Base-by-base conservation (phyloP, 2,329 filamentous ascomycete species). In the Stemphylium vesicarium region DNA sequence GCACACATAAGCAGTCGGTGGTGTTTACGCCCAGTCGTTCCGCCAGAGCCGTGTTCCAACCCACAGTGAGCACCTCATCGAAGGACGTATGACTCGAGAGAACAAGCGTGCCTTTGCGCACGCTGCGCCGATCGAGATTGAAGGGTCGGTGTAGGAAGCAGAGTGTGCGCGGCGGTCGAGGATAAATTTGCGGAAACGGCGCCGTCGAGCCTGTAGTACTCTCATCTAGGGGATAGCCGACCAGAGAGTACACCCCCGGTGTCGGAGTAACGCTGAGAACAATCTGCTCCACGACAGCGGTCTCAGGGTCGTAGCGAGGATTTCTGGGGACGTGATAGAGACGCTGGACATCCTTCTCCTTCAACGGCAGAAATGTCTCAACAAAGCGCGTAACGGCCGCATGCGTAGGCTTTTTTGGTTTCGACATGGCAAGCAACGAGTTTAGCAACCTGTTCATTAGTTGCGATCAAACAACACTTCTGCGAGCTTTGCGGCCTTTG, bases 11-110 rank as follows among this genome's bases (percentile, higher is more conserved):
- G 35, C 68, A 68, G 22, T 65, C 56, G 0, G 38, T 43, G 3
- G 70, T 47, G 26, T 69, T 56, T 42, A 78, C 58, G 4, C 69
- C 71, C 9, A 78, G 54, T 3, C 69, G 67, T 37, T 36, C 57
- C 15, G 74, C 74, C 15, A 78, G 57, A 5, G 63, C 62, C 4
- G 60, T 48, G 38, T 78, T 78, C 68, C 70, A 77, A 7, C 75
- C 76, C 6, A 76, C 71, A 2, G 75, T 77, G 33, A 78, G 56
- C 10, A 72, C 51, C 51, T 77, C 74, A 39, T 78, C 75, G 39
- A 78, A 77, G 6, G 69, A 67, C 7, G 64, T 70, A 38, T 78
- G 75, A 56, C 69, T 74, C 7, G 74, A 65, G 9, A 77, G 59
- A 11, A 75, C 68, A 33, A 74, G 60, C 1, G 65, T 64, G 16